These are phyloP conservation scores for Wickerhamomyces bisporus DNA, from an alignment of 805 yeast genomes.

Conservation along the genomic window DNA sequence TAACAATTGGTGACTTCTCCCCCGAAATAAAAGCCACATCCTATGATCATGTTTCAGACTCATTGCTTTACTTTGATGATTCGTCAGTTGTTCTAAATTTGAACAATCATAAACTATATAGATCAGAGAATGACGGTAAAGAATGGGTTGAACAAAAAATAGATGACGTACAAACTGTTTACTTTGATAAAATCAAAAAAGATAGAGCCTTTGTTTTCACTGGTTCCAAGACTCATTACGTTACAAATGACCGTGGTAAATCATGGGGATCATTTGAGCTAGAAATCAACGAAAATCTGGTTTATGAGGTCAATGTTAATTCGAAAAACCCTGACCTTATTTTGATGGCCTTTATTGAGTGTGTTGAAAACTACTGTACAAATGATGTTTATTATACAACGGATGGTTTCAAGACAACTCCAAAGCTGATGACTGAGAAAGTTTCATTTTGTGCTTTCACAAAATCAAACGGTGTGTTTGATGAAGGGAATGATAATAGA, in stretches of 20 bases:
- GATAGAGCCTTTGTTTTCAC: slow-evolving; percentile 37
- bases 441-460: slow-evolving; percentile 29
- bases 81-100: slow-evolving; percentile 22
- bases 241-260: slow-evolving; percentile 36
- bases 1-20: slow-evolving; percentile 14
- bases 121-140: slow-evolving; percentile 44
- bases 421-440: slow-evolving; percentile 18
- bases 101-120: slow-evolving; percentile 27
- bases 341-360: slow-evolving; percentile 29
- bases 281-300: slow-evolving; percentile 17
- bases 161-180: slow-evolving; percentile 22
- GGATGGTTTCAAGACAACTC: slow-evolving; percentile 39
- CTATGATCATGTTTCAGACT: slow-evolving; percentile 10
- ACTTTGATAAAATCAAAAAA: slow-evolving; percentile 31
- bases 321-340: slow-evolving; percentile 32
- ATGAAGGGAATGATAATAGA: slow-evolving; percentile 25
- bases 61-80: slow-evolving; percentile 28
- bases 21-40: slow-evolving; percentile 19
- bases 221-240: slow-evolving; percentile 28
- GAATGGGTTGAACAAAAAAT: slow-evolving; percentile 36
- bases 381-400: slow-evolving; percentile 34
- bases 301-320: slow-evolving; percentile 32
- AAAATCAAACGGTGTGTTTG: slow-evolving; percentile 21
- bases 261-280: slow-evolving; percentile 34
- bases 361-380: slow-evolving; percentile 27